Conservation (phyloP, 1,284 basidiomycete species). For the Anthracocystis walkeri region DNA sequence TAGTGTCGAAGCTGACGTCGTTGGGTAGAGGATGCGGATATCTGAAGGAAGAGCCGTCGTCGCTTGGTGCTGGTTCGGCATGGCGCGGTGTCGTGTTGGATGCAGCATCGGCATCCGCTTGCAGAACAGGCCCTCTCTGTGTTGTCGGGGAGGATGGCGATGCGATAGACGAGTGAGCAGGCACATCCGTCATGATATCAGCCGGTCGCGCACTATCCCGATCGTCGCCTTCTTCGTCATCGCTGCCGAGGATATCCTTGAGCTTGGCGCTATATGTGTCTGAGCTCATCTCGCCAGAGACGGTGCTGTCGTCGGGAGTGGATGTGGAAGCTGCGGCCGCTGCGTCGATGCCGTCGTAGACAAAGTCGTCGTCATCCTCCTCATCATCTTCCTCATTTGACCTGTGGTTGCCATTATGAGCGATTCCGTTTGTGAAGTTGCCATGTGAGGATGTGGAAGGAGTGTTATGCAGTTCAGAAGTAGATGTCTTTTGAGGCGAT, state of each 20-base stretch:
- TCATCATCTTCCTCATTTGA: slow-evolving; percentile 60
- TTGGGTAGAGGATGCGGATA: slow-evolving; percentile 33
- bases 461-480: slow-evolving; percentile 7
- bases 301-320: slow-evolving; percentile 28
- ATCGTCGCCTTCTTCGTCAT: slow-evolving; percentile 24
- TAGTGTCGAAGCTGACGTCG: slow-evolving; percentile 48
- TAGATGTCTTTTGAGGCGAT: slow-evolving; percentile 14
- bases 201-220: background rate
- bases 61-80: slow-evolving; percentile 18
- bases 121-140: slow-evolving; percentile 10
- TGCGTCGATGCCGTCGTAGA: slow-evolving; percentile 78
- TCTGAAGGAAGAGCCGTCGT: slow-evolving; percentile 38
- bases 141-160: slow-evolving; percentile 24
- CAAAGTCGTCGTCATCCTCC: slow-evolving; percentile 75
- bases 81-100: slow-evolving; percentile 23
- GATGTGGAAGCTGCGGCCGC: slow-evolving; percentile 7
- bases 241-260: slow-evolving; percentile 58
- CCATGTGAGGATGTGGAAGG: slow-evolving; percentile 5
- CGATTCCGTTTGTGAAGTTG: background rate
- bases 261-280: slow-evolving; percentile 51
- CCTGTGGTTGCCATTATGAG: background rate
- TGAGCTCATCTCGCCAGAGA: slow-evolving; percentile 31
- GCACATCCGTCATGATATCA: background rate
- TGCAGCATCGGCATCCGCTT: slow-evolving; percentile 10
- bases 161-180: background rate